These are phyloP conservation scores for Corchorus olitorius DNA, from an alignment of 345 rosid species.

Conservation along the genomic window DNA sequence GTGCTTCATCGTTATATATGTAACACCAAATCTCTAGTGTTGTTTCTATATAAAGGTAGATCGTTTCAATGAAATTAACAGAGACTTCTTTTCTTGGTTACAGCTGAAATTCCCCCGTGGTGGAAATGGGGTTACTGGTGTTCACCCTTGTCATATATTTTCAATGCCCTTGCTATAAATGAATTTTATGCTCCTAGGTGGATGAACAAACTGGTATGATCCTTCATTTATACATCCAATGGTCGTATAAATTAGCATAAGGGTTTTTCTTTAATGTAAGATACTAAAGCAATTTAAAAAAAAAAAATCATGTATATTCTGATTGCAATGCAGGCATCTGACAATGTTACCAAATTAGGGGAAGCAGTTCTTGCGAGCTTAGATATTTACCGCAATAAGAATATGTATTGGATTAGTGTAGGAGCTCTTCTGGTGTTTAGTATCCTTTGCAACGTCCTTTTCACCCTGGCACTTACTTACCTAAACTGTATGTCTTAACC, in stretches of 20 bases:
- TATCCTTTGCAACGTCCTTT: constrained; percentile 52
- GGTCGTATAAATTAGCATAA: background rate
- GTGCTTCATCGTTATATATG: constrained; percentile 48
- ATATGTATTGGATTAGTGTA: constrained; percentile 67
- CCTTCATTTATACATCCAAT: background rate
- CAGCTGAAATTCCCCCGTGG: constrained; percentile 76
- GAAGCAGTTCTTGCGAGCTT: constrained; percentile 39
- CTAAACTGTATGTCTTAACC: constrained; percentile 40
- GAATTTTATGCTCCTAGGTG: constrained; percentile 93
- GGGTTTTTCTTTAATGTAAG: background rate
- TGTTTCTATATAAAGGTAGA: background rate
- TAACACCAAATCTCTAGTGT: constrained; percentile 5
- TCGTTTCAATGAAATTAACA: background rate
- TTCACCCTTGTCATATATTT: constrained; percentile 76
- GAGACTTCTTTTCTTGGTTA: constrained; percentile 16
- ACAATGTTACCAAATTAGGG: constrained; percentile 53
- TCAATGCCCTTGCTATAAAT: constrained; percentile 62
- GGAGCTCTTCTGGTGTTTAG: constrained; percentile 48
- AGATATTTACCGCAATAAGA: constrained; percentile 32
- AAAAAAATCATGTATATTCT: background rate
- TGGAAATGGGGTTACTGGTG: constrained; percentile 96
- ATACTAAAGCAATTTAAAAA: background rate
- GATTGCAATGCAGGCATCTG: constrained; percentile 52
- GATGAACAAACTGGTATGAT: constrained; percentile 63
- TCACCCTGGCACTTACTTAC: constrained; percentile 48